phyloP scores from a whole-genome alignment of 176 grass and related monocot species.

The Otatea glauca region DNA sequence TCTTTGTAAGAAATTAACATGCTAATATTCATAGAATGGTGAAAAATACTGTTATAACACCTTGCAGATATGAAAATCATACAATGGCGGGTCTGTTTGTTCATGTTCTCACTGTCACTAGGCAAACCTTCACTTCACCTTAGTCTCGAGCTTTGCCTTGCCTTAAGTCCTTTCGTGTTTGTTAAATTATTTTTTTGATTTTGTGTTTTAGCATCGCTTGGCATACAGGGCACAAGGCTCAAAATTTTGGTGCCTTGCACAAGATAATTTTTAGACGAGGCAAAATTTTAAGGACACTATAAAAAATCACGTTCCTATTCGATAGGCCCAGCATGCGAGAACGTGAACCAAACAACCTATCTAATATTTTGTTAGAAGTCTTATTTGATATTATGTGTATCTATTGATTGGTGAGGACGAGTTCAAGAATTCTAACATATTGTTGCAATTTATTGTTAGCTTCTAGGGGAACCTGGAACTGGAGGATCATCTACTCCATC shows the following conservation, averaged over 20 bases:
- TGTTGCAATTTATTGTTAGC: slow-evolving; percentile 48
- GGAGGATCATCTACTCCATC: slow-evolving; percentile 97
- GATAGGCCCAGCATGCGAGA: not conserved
- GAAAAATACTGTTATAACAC: not conserved
- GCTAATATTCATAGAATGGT: not conserved
- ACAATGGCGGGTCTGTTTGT: not conserved
- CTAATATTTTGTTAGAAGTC: not conserved
- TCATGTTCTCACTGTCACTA: slow-evolving; percentile 26
- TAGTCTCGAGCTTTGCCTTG: slow-evolving; percentile 3
- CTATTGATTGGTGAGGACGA: not conserved
- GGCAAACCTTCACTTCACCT: not conserved
- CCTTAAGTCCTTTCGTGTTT: slow-evolving; percentile 9
- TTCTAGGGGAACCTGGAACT: slow-evolving; percentile 89
- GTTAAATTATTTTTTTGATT: not conserved
- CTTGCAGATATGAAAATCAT: slow-evolving; percentile 4
- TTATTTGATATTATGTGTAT: slow-evolving; percentile 28
- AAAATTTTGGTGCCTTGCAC: not conserved
- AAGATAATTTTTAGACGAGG: not conserved
- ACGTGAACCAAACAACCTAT: not conserved
- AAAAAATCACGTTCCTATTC: not conserved
- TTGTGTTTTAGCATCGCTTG: not conserved
- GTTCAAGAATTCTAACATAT: slow-evolving; percentile 31
- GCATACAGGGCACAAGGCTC: not conserved
- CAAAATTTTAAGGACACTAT: not conserved
- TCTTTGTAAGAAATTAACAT: slow-evolving; percentile 19